Evolutionary conservation across 805 yeast genomes (phyloP).

Genomic region (Saturnispora zaruensis): DNA sequence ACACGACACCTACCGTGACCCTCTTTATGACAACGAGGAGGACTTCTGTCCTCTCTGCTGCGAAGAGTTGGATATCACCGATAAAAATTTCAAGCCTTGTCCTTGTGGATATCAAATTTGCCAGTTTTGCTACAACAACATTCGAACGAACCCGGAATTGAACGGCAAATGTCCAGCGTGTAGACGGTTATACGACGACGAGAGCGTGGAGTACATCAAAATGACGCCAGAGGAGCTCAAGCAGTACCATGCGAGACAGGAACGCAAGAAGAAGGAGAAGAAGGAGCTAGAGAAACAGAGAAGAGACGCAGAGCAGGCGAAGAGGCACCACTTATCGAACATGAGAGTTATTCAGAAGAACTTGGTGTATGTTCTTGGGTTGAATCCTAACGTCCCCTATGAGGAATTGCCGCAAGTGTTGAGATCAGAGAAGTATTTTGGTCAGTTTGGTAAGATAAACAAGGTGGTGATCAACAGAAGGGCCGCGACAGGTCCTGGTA

Average conservation of each 20-base stretch:
- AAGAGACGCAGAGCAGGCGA: conserved; percentile 78
- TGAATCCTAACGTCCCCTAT: conserved; percentile 78
- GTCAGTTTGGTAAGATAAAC: conserved; percentile 95
- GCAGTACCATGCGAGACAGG: conserved; percentile 69
- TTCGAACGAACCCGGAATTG: conserved; percentile 88
- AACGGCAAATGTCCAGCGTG: conserved; percentile 98
- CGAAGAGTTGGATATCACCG: conserved; percentile 96
- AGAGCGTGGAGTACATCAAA: conserved; percentile 76
- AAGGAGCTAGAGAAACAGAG: conserved; percentile 85
- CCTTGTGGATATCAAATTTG: conserved; percentile 99
- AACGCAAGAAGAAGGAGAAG: conserved; percentile 71
- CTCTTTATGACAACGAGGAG: conserved; percentile 62
- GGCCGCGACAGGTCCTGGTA: conserved; percentile 38
- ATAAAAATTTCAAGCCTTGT: conserved; percentile 96
- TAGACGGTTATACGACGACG: conserved; percentile 89
- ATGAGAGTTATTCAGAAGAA: conserved; percentile 98
- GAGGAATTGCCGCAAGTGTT: conserved; percentile 78
- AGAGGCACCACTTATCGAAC: conserved; percentile 87
- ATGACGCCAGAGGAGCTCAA: conserved; percentile 83
- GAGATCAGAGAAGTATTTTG: conserved; percentile 88
- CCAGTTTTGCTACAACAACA: conserved; percentile 96
- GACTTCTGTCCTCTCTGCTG: conserved; percentile 90
- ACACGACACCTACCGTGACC: conserved; percentile 32
- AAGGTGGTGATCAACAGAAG: conserved; percentile 89
- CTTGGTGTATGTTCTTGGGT: conserved; percentile 90